Evolutionary conservation across 352 stramenopile genomes (phyloP).

Genomic region (Thraustochytrium sp.): DNA sequence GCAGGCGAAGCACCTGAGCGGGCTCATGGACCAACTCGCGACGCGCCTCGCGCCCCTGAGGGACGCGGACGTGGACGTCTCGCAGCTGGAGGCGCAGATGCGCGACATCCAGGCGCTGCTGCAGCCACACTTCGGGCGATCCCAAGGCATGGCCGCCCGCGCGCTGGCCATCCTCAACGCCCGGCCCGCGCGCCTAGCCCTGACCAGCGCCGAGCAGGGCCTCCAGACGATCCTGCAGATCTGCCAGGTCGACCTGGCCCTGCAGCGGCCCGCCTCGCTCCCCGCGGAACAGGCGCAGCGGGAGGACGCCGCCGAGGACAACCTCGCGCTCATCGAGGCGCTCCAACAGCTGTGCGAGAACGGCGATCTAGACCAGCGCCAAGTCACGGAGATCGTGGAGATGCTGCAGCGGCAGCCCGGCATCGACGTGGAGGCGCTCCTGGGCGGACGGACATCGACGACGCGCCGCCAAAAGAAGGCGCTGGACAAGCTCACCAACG

Average conservation of each 20-base stretch:
- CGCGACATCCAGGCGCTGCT: not conserved
- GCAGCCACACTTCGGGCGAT: not conserved
- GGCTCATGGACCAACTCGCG: not conserved
- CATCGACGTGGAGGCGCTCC: not conserved
- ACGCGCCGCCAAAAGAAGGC: not conserved
- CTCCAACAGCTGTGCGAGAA: not conserved
- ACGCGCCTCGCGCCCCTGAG: not conserved
- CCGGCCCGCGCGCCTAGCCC: no score
- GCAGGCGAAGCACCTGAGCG: not conserved
- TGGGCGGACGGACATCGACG: not conserved
- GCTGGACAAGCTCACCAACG: not conserved
- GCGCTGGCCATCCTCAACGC: no score
- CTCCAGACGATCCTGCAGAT: no score
- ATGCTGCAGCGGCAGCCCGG: not conserved
- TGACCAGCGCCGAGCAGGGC: no score
- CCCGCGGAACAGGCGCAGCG: no score
- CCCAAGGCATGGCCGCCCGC: not conserved
- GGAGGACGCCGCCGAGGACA: no score
- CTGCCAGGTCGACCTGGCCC: no score
- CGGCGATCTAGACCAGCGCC: not conserved
- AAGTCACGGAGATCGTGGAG: not conserved
- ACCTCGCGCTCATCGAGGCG: not conserved
- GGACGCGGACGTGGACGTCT: not conserved
- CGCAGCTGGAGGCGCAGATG: not conserved
- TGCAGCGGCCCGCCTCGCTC: no score